Evolutionary conservation across 2,329 filamentous ascomycete genomes (phyloP), one percentile per base, ranked within the genome.

Genomic region (Colletotrichum navitas): DNA sequence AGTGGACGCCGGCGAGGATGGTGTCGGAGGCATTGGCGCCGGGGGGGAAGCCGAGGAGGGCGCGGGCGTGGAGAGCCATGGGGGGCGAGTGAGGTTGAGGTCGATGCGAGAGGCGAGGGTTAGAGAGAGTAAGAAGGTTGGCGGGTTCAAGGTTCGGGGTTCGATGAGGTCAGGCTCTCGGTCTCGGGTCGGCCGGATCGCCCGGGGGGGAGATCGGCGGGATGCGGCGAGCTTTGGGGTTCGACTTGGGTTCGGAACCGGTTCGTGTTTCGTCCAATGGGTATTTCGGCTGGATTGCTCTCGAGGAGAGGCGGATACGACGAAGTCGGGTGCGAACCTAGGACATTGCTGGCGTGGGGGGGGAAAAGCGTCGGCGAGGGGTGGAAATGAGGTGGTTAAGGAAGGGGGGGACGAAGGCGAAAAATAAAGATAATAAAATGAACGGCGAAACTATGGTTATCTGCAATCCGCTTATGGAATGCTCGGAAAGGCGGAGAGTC

Each of bases 1-100:
- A 91, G 78, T 92, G 90, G 24, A 88, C 81, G 75, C 85, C 86
- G 71, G 85, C 86, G 76, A 94, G 87, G 51, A 91, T 63, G 4
- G 87, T 89, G 75, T 91, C 88, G 76, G 83, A 87, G 39, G 77
- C 76, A 75, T 91, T 90, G 75, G 84, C 82, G 73, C 88, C 89
- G 5, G 71, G 73, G 6, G 87, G 86, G 77, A 86, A 90, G 64
- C 81, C 74, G 72, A 87, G 71, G 21, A 87, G 76, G 60, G 85
- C 85, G 77, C 86, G 84, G 63, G 78, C 78, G 73, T 83, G 75
- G 76, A 88, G 79, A 73, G 85, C 34, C 73, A 68, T 73, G 12
- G 10, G 10, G 52, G 49, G 43, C 29, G 26, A 29, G 34, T 36
- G 8, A 24, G 32, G 18, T 24, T 10, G 54, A 47, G 1, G 16